Conservation (phyloP, 345 rosid species). For the Bretschneidera sinensis region DNA sequence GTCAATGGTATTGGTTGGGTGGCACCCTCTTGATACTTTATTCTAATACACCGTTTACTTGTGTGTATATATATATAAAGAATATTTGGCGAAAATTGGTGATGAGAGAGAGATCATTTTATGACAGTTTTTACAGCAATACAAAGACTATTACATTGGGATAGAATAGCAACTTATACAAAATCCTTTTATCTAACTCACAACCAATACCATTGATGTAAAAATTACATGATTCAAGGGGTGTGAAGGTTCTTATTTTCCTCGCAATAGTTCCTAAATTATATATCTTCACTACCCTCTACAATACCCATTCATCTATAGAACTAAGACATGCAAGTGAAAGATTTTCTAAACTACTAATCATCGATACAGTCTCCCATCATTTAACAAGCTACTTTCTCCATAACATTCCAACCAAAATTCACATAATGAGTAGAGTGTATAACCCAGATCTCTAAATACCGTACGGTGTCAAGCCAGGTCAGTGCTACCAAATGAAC, state of each 20-base stretch:
- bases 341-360: slow-evolving; percentile 1
- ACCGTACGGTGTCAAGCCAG: slow-evolving; percentile 11
- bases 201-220: neutral
- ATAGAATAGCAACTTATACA: neutral
- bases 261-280: neutral
- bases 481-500: slow-evolving; percentile 24
- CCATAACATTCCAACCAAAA: neutral
- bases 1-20: too few species aligned
- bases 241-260: neutral
- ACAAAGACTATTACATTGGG: too few species aligned
- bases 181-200: neutral
- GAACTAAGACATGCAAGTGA: neutral
- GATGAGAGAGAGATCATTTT: too few species aligned
- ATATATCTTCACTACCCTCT: neutral
- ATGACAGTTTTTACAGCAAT: too few species aligned
- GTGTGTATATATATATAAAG: too few species aligned
- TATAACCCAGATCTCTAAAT: neutral
- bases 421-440: neutral
- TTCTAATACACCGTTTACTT: too few species aligned
- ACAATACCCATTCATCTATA: neutral
- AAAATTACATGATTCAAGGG: neutral
- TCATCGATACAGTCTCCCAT: slow-evolving; percentile 4
- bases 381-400: slow-evolving; percentile 3
- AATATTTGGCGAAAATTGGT: too few species aligned
- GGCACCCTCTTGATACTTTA: too few species aligned